Evolutionary conservation across 2,329 filamentous ascomycete species (phyloP), one percentile per base, ranked within the genome.

Genomic region (Pseudocercospora vitis): DNA sequence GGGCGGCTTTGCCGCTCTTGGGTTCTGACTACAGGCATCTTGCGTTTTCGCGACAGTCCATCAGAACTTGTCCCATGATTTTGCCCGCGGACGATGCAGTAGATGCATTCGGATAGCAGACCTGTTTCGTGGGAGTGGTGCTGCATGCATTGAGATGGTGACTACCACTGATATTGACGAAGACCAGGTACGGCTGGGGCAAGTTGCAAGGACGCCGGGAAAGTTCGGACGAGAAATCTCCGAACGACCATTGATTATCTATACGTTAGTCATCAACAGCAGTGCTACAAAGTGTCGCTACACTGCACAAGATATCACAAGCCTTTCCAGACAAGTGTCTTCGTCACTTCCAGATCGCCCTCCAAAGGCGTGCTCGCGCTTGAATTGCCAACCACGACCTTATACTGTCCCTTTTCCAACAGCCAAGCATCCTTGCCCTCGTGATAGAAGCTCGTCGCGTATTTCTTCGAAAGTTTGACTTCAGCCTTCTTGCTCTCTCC

Each of bases 361-460:
- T 68, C 78, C 11, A 86, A 66, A 7, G 76, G 72, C 56, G 76
- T 77, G 3, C 73, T 71, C 3, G 73, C 76, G 29, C 81, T 87
- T 55, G 81, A 86, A 45, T 79, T 74, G 7, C 77, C 79, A 2
- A 88, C 80, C 50, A 84, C 70, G 12, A 89, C 76, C 52, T 79
- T 78, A 66, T 89, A 89, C 44, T 74, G 74, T 24, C 86, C 87
- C 65, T 78, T 78, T 72, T 88, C 85, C 1, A 79, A 80, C 16
- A 81, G 78, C 86, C 86, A 91, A 63, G 82, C 75, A 51, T 80
- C 76, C 9, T 81, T 74, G 57, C 81, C 78, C 72, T 90, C 87
- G 61, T 89, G 85, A 77, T 84, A 90, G 72, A 85, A 90, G 50
- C 82, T 81, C 0, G 82, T 80, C 0, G 82, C 83, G 50, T 87